These are phyloP conservation scores for Mrakia gelida DNA, from an alignment of 768 basidiomycete species.

Conservation along the genomic window DNA sequence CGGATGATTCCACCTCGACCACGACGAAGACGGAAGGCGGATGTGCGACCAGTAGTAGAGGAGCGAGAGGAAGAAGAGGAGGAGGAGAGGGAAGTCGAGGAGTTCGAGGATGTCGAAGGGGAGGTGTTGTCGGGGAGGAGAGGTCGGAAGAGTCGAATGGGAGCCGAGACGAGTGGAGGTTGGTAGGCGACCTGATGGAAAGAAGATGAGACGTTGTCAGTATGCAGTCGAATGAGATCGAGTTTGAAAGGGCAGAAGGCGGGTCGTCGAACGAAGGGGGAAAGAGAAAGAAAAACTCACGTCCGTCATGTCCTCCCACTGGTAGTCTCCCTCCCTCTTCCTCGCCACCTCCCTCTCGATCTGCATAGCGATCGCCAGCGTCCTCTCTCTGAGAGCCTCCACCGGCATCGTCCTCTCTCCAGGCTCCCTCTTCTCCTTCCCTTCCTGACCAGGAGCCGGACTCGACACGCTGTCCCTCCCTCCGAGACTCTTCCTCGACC, in stretches of 20 bases:
- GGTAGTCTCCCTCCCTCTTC: conserved; percentile 68
- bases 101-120: not conserved
- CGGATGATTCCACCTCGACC: conserved; percentile 78
- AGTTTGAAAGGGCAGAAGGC: not conserved
- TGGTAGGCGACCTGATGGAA: conserved; percentile 64
- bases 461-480: conserved; percentile 26
- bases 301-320: conserved; percentile 85
- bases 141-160: conserved; percentile 61
- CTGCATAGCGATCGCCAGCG: conserved; percentile 56
- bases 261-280: conserved; percentile 21
- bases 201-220: not conserved
- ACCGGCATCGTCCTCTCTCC: conserved; percentile 21
- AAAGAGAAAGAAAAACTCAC: conserved; percentile 53
- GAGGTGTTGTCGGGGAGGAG: conserved; percentile 46
- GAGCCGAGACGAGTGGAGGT: conserved; percentile 45
- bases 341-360: conserved; percentile 60
- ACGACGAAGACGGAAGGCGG: conserved; percentile 62
- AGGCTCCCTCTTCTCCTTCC: conserved; percentile 39
- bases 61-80: not conserved
- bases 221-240: not conserved
- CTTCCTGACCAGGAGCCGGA: conserved; percentile 35
- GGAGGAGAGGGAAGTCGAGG: not conserved
- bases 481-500: conserved; percentile 16
- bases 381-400: conserved; percentile 52
- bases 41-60: conserved; percentile 41